A percentile compares a stretch with the other conserved stretches of the same genome.
Conservation (phyloP, 2,329 filamentous ascomycete species). For the Monilinia vaccinii-corymbosi region DNA sequence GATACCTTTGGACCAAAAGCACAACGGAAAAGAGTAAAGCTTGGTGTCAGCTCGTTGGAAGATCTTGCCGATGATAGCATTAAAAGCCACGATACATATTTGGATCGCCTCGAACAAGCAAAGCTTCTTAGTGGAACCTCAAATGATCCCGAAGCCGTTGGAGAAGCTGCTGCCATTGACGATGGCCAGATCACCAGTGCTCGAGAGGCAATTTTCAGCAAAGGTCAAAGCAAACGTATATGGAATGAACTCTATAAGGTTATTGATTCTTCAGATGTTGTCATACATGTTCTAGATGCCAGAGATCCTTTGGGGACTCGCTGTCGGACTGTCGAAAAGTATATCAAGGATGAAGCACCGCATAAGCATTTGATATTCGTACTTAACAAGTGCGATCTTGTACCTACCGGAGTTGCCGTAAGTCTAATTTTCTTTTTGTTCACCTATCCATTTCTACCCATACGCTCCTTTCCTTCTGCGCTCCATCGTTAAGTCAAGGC, state of each 20-base stretch:
- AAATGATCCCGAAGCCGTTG: constrained; percentile 40
- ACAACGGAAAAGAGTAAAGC: constrained; percentile 85
- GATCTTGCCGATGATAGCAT: constrained; percentile 74
- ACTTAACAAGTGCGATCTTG: constrained; percentile 84
- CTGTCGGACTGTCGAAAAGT: constrained; percentile 86
- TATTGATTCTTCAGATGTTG: constrained; percentile 90
- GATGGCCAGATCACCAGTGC: constrained; percentile 48
- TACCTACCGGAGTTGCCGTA: constrained; percentile 90
- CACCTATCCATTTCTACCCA: not conserved
- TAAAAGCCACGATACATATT: constrained; percentile 72
- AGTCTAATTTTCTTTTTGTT: constrained; percentile 39
- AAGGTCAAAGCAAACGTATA: constrained; percentile 90
- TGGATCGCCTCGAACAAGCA: constrained; percentile 71
- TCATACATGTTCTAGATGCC: constrained; percentile 90
- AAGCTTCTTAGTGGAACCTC: constrained; percentile 65
- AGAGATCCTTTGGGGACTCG: constrained; percentile 83
- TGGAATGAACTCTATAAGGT: constrained; percentile 97
- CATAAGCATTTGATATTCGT: constrained; percentile 94
- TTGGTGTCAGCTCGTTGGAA: constrained; percentile 70
- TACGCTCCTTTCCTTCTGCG: constrained; percentile 10
- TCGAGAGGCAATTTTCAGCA: constrained; percentile 82
- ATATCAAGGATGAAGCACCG: constrained; percentile 82
- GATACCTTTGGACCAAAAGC: constrained; percentile 91
- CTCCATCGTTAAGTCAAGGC: constrained; percentile 78
- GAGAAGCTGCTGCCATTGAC: constrained; percentile 35